A percentile compares a stretch with the other conserved stretches of the same genome.
Conservation (phyloP, 805 yeast genomes). For the Nakazawaea ishiwadae region DNA sequence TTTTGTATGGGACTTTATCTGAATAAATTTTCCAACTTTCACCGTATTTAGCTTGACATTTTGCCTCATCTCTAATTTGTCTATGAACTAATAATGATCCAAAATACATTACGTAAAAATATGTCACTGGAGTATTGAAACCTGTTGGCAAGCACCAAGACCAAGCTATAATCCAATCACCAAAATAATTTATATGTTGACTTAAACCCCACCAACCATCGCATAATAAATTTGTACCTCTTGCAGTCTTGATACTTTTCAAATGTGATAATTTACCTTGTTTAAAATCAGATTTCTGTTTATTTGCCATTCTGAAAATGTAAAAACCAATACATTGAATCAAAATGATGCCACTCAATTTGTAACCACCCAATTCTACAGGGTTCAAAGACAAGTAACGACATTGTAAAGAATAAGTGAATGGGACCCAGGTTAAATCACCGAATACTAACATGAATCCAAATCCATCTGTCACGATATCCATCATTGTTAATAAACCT, state of each 20-base stretch:
- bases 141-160: conserved; percentile 95
- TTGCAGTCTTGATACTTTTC: conserved; percentile 63
- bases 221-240: conserved; percentile 74
- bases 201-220: conserved; percentile 97
- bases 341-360: conserved; percentile 34
- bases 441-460: conserved; percentile 97
- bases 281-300: conserved; percentile 80
- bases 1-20: conserved; percentile 77
- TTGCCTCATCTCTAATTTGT: conserved; percentile 86
- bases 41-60: conserved; percentile 84
- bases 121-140: conserved; percentile 72
- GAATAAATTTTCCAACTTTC: conserved; percentile 83
- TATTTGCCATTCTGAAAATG: conserved; percentile 80
- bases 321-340: conserved; percentile 64
- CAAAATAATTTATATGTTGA: conserved; percentile 92
- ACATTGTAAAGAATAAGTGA: conserved; percentile 82
- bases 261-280: conserved; percentile 68
- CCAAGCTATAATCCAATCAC: conserved; percentile 90
- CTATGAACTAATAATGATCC: conserved; percentile 80
- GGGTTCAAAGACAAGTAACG: conserved; percentile 71
- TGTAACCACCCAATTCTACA: conserved; percentile 43
- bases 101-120: conserved; percentile 82
- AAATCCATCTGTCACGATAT: conserved; percentile 92
- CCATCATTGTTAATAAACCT: conserved; percentile 92
- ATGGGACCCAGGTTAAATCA: conserved; percentile 89